Base-by-base conservation (phyloP, 1,139 yeast species). In the Scheffersomyces insectosa region DNA sequence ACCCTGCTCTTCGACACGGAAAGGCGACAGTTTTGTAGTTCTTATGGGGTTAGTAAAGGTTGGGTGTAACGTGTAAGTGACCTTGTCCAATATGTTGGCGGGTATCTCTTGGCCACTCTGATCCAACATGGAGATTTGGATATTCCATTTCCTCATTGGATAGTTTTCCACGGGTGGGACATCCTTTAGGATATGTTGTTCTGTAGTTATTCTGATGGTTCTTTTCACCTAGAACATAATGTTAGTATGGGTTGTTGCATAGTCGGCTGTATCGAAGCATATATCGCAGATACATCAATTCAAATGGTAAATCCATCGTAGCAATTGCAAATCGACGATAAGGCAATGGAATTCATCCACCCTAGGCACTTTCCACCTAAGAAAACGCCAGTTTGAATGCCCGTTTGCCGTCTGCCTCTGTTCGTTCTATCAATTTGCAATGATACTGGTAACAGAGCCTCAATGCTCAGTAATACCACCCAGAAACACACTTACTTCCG, bases 71-170 rank as follows among this genome's bases (percentile, higher is more conserved):
- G 89, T 84, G 65, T 91, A 93, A 14, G 96, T 88, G 42, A 90
- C 98, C 66, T 85, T 88, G 63, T 93, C 98, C 62, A 93, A 88
- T 45, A 93, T 80, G 41, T 76, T 83, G 3, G 98, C 98, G 16
- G 97, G 91, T 41, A 88, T 72, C 56, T 87, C 95, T 46, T 84
- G 79, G 29, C 97, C 97, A 45, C 82, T 79, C 47, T 83, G 84
- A 56, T 90, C 93, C 50, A 93, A 76, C 64, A 91, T 66, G 37
- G 82, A 68, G 40, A 93, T 79, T 59, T 84, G 82, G 51, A 93
- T 83, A 36, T 88, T 77, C 99, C 99, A 93, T 67, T 83, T 82
- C 61, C 98, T 85, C 83, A 93, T 86, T n/a, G 99, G 99, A 62
- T 86, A 91, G 63, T 88, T 95, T 57, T 87, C 91, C 47, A 83